Conservation (phyloP, 2,329 filamentous ascomycete species). For the Botrytis fragariae region DNA sequence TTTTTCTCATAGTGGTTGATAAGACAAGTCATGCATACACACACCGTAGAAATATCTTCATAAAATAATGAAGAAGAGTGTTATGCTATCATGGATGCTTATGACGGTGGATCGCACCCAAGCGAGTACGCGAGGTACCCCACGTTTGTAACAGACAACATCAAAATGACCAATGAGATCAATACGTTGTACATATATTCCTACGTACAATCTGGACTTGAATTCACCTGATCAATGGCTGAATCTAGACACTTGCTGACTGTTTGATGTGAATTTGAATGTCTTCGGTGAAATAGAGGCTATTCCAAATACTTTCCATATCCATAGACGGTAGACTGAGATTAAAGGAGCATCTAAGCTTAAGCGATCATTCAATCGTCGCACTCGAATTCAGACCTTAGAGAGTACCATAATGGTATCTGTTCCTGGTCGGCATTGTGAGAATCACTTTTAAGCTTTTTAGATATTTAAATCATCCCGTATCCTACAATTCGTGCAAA, state of each 20-base stretch:
- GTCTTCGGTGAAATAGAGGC: neutral
- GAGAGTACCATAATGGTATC: neutral
- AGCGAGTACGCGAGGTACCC: neutral
- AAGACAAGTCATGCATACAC: neutral
- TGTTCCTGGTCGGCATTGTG: neutral
- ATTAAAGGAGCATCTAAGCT: neutral
- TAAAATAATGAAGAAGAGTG: neutral
- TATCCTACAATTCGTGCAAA: slow-evolving; percentile 1
- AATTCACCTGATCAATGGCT: neutral
- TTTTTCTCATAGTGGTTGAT: neutral
- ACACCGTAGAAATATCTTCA: neutral
- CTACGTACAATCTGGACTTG: neutral
- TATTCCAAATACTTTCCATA: neutral
- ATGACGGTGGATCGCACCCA: neutral
- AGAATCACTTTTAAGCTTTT: too few relatives aligned
- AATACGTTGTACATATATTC: neutral
- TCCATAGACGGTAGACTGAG: neutral
- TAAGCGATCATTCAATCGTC: neutral
- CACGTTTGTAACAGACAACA: neutral
- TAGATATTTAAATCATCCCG: neutral
- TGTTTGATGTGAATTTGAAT: neutral
- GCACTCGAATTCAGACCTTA: neutral
- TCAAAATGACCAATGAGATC: neutral
- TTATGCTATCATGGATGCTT: neutral
- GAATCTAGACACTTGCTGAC: neutral